phyloP scores from a whole-genome alignment of 2,329 filamentous ascomycete species.

The Pseudopithomyces maydicus region DNA sequence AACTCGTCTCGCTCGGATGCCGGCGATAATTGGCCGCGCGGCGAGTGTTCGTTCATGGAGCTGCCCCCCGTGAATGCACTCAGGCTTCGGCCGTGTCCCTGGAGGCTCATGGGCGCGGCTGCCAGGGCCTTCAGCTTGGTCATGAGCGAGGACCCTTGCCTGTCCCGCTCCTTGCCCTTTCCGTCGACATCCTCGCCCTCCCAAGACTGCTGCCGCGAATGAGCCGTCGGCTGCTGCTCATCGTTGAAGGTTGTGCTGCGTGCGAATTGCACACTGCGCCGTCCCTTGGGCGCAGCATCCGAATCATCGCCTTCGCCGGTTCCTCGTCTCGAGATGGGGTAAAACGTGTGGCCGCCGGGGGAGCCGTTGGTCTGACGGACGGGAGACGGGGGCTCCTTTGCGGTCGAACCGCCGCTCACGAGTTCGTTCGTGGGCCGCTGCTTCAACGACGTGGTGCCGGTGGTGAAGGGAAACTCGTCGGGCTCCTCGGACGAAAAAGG shows the following conservation, averaged over 20 bases:
- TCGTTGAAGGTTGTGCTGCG: slow-evolving; percentile 50
- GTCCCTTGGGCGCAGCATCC: slow-evolving; percentile 44
- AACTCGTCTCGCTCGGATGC: slow-evolving; percentile 55
- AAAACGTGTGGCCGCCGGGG: slow-evolving; percentile 29
- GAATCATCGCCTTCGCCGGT: slow-evolving; percentile 38
- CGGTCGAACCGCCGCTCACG: slow-evolving; percentile 20
- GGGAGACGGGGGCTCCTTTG: slow-evolving; percentile 22
- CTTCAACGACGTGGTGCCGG: slow-evolving; percentile 19
- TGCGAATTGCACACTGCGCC: slow-evolving; percentile 78
- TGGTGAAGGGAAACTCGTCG: slow-evolving; percentile 45
- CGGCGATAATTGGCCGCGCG: slow-evolving; percentile 50
- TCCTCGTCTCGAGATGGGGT: slow-evolving; percentile 36
- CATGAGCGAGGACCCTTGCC: slow-evolving; percentile 70
- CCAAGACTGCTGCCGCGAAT: slow-evolving; percentile 68
- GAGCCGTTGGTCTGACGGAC: slow-evolving; percentile 31
- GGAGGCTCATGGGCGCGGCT: slow-evolving; percentile 53
- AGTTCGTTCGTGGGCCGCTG: slow-evolving; percentile 23
- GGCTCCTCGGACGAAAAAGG: slow-evolving; percentile 32
- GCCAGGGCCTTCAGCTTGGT: slow-evolving; percentile 78
- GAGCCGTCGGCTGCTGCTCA: slow-evolving; percentile 50
- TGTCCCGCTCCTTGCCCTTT: slow-evolving; percentile 51
- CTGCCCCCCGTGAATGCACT: slow-evolving; percentile 53
- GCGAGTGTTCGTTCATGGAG: slow-evolving; percentile 46
- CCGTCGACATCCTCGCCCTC: slow-evolving; percentile 67
- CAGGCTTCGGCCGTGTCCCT: slow-evolving; percentile 55